Evolutionary conservation across 306 rosid genomes (phyloP).

Genomic region (Geum urbanum): DNA sequence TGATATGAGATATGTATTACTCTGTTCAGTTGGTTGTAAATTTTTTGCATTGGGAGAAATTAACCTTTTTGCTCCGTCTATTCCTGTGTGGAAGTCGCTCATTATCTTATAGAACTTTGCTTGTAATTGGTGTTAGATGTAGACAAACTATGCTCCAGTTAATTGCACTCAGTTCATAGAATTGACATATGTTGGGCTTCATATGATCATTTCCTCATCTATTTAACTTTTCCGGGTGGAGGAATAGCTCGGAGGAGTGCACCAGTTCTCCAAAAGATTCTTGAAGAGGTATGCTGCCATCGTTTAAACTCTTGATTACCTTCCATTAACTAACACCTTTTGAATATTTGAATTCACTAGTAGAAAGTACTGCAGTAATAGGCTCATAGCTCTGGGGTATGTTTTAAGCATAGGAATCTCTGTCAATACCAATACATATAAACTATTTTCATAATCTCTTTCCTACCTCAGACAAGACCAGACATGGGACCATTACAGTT

Average conservation of each 20-base stretch:
- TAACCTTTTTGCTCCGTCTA: neutral
- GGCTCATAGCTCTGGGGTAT: neutral
- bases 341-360: neutral
- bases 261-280: constrained; percentile 62
- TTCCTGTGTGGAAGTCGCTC: neutral
- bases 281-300: constrained; percentile 73
- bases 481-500: neutral
- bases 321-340: neutral
- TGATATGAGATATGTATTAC: neutral
- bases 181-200: neutral
- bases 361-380: neutral
- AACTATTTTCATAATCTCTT: neutral
- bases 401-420: neutral
- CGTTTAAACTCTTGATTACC: neutral
- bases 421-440: too few relatives aligned
- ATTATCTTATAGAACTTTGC: neutral
- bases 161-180: neutral
- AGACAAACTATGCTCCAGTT: neutral
- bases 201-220: constrained; percentile 3
- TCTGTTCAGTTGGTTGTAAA: neutral
- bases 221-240: constrained; percentile 57
- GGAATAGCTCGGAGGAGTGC: constrained; percentile 95
- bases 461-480: constrained; percentile 8
- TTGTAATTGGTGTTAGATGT: neutral
- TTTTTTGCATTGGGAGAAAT: neutral